Base-by-base conservation (phyloP, 192 early-diverging fungal species). In the Piromyces sp. region DNA sequence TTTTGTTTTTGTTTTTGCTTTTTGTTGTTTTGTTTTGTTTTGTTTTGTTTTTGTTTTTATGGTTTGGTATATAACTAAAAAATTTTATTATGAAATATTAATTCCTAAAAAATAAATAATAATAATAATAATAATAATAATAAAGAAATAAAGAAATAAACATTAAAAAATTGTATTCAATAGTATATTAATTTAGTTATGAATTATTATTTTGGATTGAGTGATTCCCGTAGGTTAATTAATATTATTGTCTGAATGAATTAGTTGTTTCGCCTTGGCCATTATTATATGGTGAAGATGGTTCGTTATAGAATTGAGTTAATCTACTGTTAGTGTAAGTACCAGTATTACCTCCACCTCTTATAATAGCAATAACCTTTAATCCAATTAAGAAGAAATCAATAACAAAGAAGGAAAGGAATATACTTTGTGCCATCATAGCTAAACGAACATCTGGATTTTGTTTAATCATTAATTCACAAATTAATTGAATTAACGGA, bases 211-310 rank as follows among this genome's bases (percentile, higher is more conserved):
- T n/a, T n/a, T n/a, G n/a, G n/a, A n/a, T n/a, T n/a, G n/a, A n/a
- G n/a, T n/a, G n/a, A n/a, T n/a, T n/a, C n/a, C n/a, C n/a, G n/a
- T n/a, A n/a, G n/a, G n/a, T n/a, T n/a, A n/a, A n/a, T n/a, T n/a
- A n/a, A n/a, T n/a, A n/a, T n/a, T n/a, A 80, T 81, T 81, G 81
- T 81, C 80, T 80, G 80, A 26, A 80, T 38, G 31, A 82, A 85
- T 51, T 51, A 4, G 42, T 51, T 5, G 42, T 51, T 22, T 51
- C 42, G 2, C 19, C 42, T 51, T 3, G 17, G 14, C 1, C 16
- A 40, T 51, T 51, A 17, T 51, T 51, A 51, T 51, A 17, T 51
- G 42, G 13, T 51, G 14, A 9, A 3, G 42, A 22, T 22, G 42
- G 42, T 51, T 51, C 42, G 22, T 51, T 51, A 51, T 51, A 51